These are phyloP conservation scores for Melanomma pulvis-pyrius DNA, from an alignment of 495 filamentous ascomycete species.

Conservation along the genomic window DNA sequence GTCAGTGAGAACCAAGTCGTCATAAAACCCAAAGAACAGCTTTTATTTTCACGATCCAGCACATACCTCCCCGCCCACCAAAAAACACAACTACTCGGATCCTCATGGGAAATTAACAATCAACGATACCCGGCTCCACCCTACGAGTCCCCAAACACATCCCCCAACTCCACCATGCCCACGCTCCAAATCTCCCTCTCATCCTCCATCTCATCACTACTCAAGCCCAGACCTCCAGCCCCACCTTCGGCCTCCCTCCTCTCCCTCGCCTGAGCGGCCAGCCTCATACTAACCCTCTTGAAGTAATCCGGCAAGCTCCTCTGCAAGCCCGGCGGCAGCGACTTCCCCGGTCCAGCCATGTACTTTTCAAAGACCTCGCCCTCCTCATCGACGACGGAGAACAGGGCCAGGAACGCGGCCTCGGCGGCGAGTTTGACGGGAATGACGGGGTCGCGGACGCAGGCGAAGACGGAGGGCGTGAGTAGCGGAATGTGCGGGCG, in stretches of 20 bases:
- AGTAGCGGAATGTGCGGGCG: conserved; percentile 77
- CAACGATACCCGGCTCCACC: not conserved
- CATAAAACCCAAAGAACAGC: not conserved
- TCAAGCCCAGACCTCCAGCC: conserved; percentile 77
- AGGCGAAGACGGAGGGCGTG: conserved; percentile 81
- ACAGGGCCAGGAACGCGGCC: conserved; percentile 92
- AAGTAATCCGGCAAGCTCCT: conserved; percentile 97
- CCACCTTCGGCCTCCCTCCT: conserved; percentile 88
- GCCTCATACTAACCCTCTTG: conserved; percentile 81
- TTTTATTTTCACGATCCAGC: not conserved
- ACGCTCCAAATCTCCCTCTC: conserved; percentile 95
- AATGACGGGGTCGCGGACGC: conserved; percentile 90
- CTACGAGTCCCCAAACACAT: conserved; percentile 36
- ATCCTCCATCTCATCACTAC: conserved; percentile 89
- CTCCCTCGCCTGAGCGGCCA: conserved; percentile 83
- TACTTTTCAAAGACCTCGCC: conserved; percentile 89
- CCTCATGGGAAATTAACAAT: no score
- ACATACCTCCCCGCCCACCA: not conserved
- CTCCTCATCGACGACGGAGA: conserved; percentile 85
- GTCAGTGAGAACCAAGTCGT: no score
- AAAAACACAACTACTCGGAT: not conserved
- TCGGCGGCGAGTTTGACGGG: conserved; percentile 95
- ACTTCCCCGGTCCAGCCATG: conserved; percentile 63
- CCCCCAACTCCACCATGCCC: conserved; percentile 83
- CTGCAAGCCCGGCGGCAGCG: conserved; percentile 69